These are phyloP conservation scores for Clathrus columnatus DNA, from an alignment of 768 basidiomycete genomes.

Conservation along the genomic window DNA sequence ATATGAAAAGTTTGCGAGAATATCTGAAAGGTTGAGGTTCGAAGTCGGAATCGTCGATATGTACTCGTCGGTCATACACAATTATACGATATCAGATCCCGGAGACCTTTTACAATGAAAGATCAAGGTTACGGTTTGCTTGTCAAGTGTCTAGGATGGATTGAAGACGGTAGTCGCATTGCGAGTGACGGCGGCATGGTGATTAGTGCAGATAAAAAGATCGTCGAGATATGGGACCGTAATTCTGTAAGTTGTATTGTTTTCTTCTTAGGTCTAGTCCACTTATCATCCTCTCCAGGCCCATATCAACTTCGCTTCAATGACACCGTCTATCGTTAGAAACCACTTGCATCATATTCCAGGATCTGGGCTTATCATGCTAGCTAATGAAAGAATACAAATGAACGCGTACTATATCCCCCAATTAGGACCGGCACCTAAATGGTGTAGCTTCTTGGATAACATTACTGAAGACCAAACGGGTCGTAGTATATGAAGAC, in stretches of 20 bases:
- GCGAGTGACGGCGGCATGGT: constrained; percentile 85
- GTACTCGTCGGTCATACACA: constrained; percentile 74
- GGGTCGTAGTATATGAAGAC: constrained; percentile 80
- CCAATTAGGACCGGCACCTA: constrained; percentile 91
- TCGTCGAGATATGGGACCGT: constrained; percentile 94
- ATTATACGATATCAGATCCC: constrained; percentile 87
- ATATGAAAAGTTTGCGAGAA: no score
- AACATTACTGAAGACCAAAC: constrained; percentile 92
- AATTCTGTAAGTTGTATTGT: constrained; percentile 48
- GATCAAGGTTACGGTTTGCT: constrained; percentile 97
- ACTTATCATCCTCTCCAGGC: constrained; percentile 39
- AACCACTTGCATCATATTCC: constrained; percentile 89
- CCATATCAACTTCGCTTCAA: constrained; percentile 78
- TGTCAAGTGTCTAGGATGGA: constrained; percentile 78
- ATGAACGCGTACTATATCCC: constrained; percentile 94
- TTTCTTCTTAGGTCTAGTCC: constrained; percentile 6
- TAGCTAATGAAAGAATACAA: constrained; percentile 94
- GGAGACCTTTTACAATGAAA: constrained; percentile 76
- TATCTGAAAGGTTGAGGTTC: no score
- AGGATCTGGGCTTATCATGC: constrained; percentile 80
- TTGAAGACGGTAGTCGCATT: constrained; percentile 77
- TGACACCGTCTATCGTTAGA: constrained; percentile 83
- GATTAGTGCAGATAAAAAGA: constrained; percentile 90
- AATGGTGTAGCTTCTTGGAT: constrained; percentile 97
- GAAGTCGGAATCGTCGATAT: no score